Evolutionary conservation across 2,329 filamentous ascomycete genomes (phyloP), one percentile per base, ranked within the genome.

Genomic region (Salinomyces thailandicus): DNA sequence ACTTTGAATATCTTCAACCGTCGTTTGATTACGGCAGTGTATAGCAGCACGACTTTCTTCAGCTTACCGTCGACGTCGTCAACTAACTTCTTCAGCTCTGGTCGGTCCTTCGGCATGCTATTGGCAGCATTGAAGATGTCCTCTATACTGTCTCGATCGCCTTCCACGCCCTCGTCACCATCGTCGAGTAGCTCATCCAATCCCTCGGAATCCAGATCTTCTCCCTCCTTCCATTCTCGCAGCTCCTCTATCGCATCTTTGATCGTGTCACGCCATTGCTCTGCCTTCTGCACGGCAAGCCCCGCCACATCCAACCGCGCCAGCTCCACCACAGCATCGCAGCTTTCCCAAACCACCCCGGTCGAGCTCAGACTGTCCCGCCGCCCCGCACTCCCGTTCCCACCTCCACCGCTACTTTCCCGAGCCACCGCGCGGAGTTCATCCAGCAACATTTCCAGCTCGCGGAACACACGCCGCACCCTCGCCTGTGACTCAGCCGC

Each of bases 231-330:
- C 85, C 87, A 95, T 49, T 89, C 85, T 55, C 85, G 84, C 46
- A 95, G 60, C 62, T 95, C 89, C 44, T 83, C 75, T 48, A 93
- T 73, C 0, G 85, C 81, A 62, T 95, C 89, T 49, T 83, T 75
- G 16, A 95, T 64, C 2, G 81, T 74, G 38, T 83, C 83, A 27
- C 77, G 68, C 61, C 80, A 84, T 55, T 86, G 71, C 48, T 84
- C 75, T 2, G 80, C 80, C 54, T 81, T 86, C 47, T 72, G 68
- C 0, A 81, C 69, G 31, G 89, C 70, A 39, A 86, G 66, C 0
- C 80, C 83, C 0, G 72, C 73, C 4, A 93, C 71, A 0, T 85
- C 86, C 16, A 77, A 62, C 5, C 67, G 68, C 33, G 77, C 73
- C 26, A 93, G 62, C 6, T 68, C 67, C 2, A 76, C 63, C 12